Base-by-base conservation (phyloP, 495 filamentous ascomycete genomes). In the Aspergillus asperescens region DNA sequence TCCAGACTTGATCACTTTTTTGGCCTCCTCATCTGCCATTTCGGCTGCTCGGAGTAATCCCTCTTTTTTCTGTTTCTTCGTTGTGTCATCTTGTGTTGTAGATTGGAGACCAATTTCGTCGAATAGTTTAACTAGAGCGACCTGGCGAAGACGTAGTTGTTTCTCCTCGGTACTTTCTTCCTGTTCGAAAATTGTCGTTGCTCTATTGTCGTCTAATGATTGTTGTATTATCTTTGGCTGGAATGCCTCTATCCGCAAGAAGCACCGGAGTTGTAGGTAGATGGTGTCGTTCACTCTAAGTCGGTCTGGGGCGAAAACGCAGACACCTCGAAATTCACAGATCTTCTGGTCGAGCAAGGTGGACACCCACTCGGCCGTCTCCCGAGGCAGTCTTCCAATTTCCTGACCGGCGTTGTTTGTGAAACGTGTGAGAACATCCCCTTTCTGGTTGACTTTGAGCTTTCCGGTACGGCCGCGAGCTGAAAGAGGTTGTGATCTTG, bases 341-440 rank as follows among this genome's bases (percentile, higher is more conserved):
- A 96, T 79, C 24, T 86, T 87, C 63, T 96, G 93, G 58, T 98
- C 93, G 45, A 98, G 83, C 55, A 98, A 68, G 0, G 90, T 85
- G 16, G 91, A 95, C 8, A 98, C 86, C 90, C 94, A 98, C 44
- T 84, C 81, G n/a, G 93, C 90, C 10, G 81, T 85, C 31, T 98
- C 93, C 51, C 88, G 88, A 19, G 89, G 86, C n/a, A 98, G 69
- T 57, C 93, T 75, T 13, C 94, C 93, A 35, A 98, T 74, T 62
- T 98, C 93, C 49, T 86, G 82, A 10, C 91, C 92, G 44, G 67
- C 75, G 4, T 71, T 62, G 61, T 90, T 94, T 2, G 87, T 95
- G 64, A 98, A 97, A 13, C 93, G 84, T n/a, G 96, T 94, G 42
- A 98, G 77, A 28, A 96, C 83, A 67, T 98, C 93, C 22, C 78